A percentile compares a stretch with the other conserved stretches of the same genome.
phyloP scores from a whole-genome alignment of 352 stramenopile species.

The Globisporangium echinulatum region DNA sequence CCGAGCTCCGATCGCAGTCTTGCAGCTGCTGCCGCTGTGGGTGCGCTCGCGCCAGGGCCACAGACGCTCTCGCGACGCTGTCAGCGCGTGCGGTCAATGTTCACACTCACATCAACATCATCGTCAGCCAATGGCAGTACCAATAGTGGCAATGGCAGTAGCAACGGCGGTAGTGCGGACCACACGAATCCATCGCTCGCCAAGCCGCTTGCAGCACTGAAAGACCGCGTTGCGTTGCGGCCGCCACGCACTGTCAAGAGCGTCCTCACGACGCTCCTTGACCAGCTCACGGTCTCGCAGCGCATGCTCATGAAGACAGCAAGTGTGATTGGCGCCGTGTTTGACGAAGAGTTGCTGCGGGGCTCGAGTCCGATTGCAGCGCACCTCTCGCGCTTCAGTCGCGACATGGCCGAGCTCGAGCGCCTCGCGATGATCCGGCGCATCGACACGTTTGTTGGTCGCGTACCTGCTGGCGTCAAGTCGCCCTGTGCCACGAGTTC shows the following conservation, averaged over 20 bases:
- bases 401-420: constrained; percentile 71
- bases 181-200: not conserved
- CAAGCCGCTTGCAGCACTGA: constrained; percentile 30
- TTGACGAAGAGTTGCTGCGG: constrained; percentile 71
- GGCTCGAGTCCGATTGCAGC: constrained; percentile 64
- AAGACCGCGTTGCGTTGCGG: constrained; percentile 59
- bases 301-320: constrained; percentile 86
- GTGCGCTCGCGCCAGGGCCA: constrained; percentile 16
- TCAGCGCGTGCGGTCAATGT: constrained; percentile 54
- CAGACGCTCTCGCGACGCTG: constrained; percentile 22
- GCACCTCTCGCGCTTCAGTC: constrained; percentile 53
- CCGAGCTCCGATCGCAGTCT: constrained; percentile 52
- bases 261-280: constrained; percentile 75
- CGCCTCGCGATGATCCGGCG: constrained; percentile 70
- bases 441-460: constrained; percentile 71
- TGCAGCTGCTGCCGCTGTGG: constrained; percentile 16
- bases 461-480: constrained; percentile 32
- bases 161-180: not conserved
- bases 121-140: constrained; percentile 3
- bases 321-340: constrained; percentile 67
- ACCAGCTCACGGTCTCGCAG: constrained; percentile 78
- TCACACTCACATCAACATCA: constrained; percentile 18
- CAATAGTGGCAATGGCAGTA: not conserved
- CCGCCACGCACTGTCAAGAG: constrained; percentile 78
- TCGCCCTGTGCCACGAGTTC: constrained; percentile 9